These are phyloP conservation scores for Quercus cerris DNA, from an alignment of 306 rosid species.

Conservation along the genomic window DNA sequence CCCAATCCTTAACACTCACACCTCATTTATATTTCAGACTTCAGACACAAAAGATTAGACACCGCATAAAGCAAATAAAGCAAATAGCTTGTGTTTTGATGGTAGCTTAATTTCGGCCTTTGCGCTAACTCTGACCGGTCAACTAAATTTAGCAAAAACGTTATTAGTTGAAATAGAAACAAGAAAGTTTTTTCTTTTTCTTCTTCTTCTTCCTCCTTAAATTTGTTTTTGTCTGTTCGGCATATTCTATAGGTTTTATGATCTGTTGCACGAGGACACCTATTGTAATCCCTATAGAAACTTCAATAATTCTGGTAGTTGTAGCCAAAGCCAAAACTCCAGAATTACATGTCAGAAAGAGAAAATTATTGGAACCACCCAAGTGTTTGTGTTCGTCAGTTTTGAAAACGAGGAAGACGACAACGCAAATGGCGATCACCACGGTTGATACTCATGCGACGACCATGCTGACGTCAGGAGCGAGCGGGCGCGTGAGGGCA, in stretches of 20 bases:
- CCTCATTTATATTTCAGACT: too few species aligned
- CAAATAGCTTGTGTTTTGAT: too few species aligned
- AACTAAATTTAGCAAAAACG: not conserved
- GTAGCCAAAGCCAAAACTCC: not conserved
- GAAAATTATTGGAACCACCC: not conserved
- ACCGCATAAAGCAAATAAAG: too few species aligned
- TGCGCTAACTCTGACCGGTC: not conserved
- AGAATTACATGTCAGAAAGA: not conserved
- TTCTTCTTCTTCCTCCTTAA: not conserved
- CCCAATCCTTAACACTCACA: too few species aligned
- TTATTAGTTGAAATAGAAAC: not conserved
- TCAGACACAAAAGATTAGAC: too few species aligned
- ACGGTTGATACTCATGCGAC: not conserved
- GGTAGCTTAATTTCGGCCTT: not conserved
- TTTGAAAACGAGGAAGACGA: not conserved
- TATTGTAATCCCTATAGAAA: not conserved
- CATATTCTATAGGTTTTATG: not conserved
- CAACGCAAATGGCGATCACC: not conserved
- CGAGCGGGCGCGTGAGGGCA: conserved; percentile 61
- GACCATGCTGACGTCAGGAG: conserved; percentile 60
- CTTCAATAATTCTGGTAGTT: not conserved
- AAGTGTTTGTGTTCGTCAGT: too few species aligned
- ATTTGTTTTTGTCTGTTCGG: too few species aligned
- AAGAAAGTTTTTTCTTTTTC: not conserved
- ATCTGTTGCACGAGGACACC: not conserved